Evolutionary conservation across 108 stramenopile genomes (phyloP).

Genomic region (Stephanodiscus minutulus): DNA sequence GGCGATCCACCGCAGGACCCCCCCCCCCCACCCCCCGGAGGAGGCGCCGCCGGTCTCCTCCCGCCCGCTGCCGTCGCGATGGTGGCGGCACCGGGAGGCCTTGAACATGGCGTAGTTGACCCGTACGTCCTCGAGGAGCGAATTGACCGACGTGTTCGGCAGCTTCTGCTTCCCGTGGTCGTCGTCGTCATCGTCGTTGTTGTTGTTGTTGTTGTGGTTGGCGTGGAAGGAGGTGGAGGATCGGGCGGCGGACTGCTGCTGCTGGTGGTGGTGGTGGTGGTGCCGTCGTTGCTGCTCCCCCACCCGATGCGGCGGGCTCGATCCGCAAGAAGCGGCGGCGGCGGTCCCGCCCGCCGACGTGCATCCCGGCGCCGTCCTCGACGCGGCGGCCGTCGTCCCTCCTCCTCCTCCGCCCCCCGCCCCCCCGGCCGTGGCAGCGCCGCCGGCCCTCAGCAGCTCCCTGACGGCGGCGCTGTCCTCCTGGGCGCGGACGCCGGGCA

Average conservation of each 20-base stretch:
- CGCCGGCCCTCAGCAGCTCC: background rate
- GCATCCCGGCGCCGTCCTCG: too few relatives aligned
- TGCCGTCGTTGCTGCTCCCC: background rate
- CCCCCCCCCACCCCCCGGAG: background rate
- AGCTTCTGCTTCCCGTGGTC: background rate
- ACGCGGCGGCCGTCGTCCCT: too few relatives aligned
- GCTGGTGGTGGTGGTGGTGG: background rate
- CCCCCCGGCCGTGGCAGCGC: too few relatives aligned
- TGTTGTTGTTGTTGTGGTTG: constrained; percentile 9
- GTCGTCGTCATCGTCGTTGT: background rate
- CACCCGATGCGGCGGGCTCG: too few relatives aligned
- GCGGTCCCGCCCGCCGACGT: background rate
- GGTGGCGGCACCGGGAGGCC: background rate
- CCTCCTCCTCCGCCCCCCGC: too few relatives aligned
- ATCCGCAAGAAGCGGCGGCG: background rate
- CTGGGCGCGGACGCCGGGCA: background rate
- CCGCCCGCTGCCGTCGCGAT: too few relatives aligned
- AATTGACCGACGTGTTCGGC: background rate
- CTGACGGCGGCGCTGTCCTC: background rate
- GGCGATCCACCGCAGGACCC: constrained; percentile 5
- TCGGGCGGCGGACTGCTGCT: too few relatives aligned
- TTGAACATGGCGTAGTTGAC: background rate
- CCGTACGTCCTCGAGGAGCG: background rate
- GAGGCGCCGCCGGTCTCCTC: too few relatives aligned
- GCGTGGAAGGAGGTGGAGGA: too few relatives aligned